Evolutionary conservation across 1,284 basidiomycete species (phyloP), one percentile per base, ranked within the genome.

Genomic region (Ganoderma multipileum): DNA sequence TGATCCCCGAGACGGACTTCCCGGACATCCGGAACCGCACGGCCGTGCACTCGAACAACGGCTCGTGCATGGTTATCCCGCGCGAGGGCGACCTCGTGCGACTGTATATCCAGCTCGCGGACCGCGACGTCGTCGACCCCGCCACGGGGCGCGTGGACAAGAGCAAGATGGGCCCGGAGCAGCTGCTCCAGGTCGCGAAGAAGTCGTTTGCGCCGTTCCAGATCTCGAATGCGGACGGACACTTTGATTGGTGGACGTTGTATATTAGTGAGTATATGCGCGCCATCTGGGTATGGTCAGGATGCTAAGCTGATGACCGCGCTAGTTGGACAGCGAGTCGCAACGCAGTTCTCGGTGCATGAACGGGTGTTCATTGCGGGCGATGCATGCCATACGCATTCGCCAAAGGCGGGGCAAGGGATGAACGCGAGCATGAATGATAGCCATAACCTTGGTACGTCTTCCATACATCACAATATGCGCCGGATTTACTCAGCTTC

Each of bases 371-470:
- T 95, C 79, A 95, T 95, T 70, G 92, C 89, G 3, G 93, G 93
- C 1, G 92, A 94, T 79, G 91, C 91, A 1, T 94, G 90, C 74
- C 94, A 95, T 76, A 95, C 94, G 0, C 94, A 95, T 79, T 94
- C 92, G 0, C 94, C 94, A 0, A 95, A 88, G 72, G 86, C 85
- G 5, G 79, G 91, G 84, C 82, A 88, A 74, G 88, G 89, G 1
- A 89, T 89, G 89, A 91, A 91, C 73, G 88, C 87, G 1, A 92
- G 91, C 74, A 94, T 95, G 92, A 92, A 91, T 70, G 94, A 95
- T 76, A 88, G 91, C 16, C 93, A 93, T 73, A 95, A 95, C 75
- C 84, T 95, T n/a, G 84, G 90, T 89, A 39, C 36, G 80, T 75
- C 0, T 18, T 18, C n/a, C 28, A 30, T 5, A 2, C 26, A 38